Evolutionary conservation across 495 filamentous ascomycete genomes (phyloP).

Genomic region (Penicillium macrosclerotiorum): DNA sequence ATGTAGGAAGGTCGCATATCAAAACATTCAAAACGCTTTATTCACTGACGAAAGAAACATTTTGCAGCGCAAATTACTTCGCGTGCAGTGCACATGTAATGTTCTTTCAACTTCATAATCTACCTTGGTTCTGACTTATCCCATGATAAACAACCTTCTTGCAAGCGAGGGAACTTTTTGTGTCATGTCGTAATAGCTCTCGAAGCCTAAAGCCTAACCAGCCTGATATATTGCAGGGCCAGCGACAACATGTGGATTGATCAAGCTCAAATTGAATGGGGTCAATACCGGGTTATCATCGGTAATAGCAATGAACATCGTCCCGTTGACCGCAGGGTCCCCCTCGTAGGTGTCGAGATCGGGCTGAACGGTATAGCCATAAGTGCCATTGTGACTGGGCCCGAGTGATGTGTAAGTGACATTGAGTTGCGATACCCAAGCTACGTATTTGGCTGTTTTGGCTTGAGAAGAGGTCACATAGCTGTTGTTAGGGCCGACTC

Average conservation of each 20-base stretch:
- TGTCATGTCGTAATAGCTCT: too few species aligned
- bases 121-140: too few species aligned
- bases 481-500: conserved; percentile 76
- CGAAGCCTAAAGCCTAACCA: conserved; percentile 51
- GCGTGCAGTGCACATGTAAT: too few species aligned
- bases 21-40: too few species aligned
- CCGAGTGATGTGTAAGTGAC: conserved; percentile 77
- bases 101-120: too few species aligned
- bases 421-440: conserved; percentile 82
- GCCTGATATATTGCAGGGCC: conserved; percentile 74
- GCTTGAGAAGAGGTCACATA: conserved; percentile 68
- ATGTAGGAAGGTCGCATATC: too few species aligned
- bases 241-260: conserved; percentile 78
- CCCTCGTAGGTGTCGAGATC: conserved; percentile 56
- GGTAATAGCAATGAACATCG: conserved; percentile 76
- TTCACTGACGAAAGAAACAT: too few species aligned
- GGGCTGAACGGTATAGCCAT: conserved; percentile 71
- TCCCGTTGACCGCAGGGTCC: conserved; percentile 73
- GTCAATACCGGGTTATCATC: conserved; percentile 67
- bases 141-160: too few species aligned
- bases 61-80: too few species aligned
- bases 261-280: conserved; percentile 69
- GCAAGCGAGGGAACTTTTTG: too few species aligned
- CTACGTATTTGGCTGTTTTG: conserved; percentile 61
- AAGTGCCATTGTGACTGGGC: conserved; percentile 48